phyloP scores from a whole-genome alignment of 352 stramenopile species.

The Pseudoperonospora humuli region DNA sequence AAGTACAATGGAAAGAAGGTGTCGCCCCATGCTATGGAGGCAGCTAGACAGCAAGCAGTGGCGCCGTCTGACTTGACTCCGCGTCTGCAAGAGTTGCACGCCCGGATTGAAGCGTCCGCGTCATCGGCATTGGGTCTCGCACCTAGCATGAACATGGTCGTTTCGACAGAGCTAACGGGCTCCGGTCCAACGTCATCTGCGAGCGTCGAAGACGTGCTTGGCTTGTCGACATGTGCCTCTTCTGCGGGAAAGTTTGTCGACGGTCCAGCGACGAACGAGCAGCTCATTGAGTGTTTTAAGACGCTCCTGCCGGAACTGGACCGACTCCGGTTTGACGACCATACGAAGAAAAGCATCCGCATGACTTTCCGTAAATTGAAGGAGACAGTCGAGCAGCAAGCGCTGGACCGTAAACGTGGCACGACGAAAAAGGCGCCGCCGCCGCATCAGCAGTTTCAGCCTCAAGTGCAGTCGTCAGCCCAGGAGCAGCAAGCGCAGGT shows the following conservation, averaged over 20 bases:
- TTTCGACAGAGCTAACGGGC: conserved; percentile 20
- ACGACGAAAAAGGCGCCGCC: conserved; percentile 18
- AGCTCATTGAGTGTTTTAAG: conserved; percentile 41
- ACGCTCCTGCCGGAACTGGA: conserved; percentile 43
- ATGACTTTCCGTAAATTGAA: conserved; percentile 41
- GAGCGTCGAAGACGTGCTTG: conserved; percentile 32
- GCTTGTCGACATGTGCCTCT: conserved; percentile 25
- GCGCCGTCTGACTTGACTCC: conserved; percentile 17
- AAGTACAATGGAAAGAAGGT: conserved; percentile 21
- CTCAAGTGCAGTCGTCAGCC: conserved; percentile 7
- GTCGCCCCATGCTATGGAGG: conserved; percentile 13
- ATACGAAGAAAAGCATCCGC: conserved; percentile 55
- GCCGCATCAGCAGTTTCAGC: conserved; percentile 7
- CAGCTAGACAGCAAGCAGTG: conserved; percentile 9
- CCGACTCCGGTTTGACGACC: conserved; percentile 45
- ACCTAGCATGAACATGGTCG: conserved; percentile 11
- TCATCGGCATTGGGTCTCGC: conserved; percentile 16
- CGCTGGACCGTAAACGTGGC: conserved; percentile 25
- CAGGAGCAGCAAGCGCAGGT: conserved; percentile 18
- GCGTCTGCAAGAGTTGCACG: conserved; percentile 32
- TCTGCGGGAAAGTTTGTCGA: conserved; percentile 6
- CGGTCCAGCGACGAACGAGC: conserved; percentile 30
- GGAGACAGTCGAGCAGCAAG: conserved; percentile 30
- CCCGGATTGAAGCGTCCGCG: conserved; percentile 24
- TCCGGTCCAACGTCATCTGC: conserved; percentile 3